Evolutionary conservation across 108 stramenopile genomes (phyloP), one percentile per base, ranked within the genome.

Genomic region (Pseudonitzschia delicatissima): DNA sequence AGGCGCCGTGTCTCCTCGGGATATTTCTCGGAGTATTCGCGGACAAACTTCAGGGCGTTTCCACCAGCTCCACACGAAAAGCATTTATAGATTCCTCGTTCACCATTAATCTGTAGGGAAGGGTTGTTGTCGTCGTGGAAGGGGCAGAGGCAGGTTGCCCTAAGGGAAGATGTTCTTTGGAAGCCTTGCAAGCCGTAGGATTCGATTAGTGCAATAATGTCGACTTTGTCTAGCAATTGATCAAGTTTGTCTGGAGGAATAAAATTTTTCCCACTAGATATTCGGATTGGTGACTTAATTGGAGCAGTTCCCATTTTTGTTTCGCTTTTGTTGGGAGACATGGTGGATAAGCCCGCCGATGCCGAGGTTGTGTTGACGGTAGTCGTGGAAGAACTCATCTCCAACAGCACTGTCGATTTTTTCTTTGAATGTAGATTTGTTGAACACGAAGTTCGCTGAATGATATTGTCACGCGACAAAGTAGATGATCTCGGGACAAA

Each of bases 61-160:
- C 96, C 96, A 32, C 90, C 88, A 11, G 91, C 94, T n/a, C 93
- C 94, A 71, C 96, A 97, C 6, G 88, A 79, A 72, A 97, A 97
- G 67, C 96, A 97, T 58, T 94, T 94, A 81, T 88, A 97, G 8
- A 93, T 73, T 47, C 88, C 87, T 39, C 87, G 71, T 4, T 74
- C 72, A 21, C 84, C 78, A 47, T 91, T 91, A 49, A 97, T 83
- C 25, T 68, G 78, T 67, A 96, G 69, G 20, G 86, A 88, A 3
- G 96, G 95, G 42, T 89, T 92, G 39, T 81, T 64, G 63, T 97
- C 96, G 57, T 95, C 80, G 68, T 97, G 96, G 70, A 97, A 96
- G 18, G 96, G 96, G 76, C 96, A 97, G 39, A 91, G 59, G 27
- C 86, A 88, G 37, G 65, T 83, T 29, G 90, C 92, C 13, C 69